Evolutionary conservation across 768 basidiomycete genomes (phyloP).

Genomic region (Dictyophora rubrovolvata): DNA sequence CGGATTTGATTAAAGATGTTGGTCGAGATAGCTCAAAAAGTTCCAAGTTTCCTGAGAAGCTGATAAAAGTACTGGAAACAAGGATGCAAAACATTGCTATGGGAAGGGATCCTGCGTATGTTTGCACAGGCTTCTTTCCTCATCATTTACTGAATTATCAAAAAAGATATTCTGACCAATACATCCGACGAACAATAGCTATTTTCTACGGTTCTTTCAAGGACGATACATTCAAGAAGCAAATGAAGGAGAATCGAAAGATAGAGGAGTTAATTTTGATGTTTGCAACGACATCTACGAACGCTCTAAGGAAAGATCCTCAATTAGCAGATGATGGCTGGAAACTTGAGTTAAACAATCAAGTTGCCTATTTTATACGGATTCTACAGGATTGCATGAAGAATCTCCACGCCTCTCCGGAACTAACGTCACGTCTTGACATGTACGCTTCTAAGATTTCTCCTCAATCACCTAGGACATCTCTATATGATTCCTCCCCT

Average conservation of each 20-base stretch:
- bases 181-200: slow-evolving; percentile 82
- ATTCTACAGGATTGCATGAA: slow-evolving; percentile 74
- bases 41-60: slow-evolving; percentile 89
- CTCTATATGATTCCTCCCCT: slow-evolving; percentile 57
- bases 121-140: slow-evolving; percentile 13
- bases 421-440: slow-evolving; percentile 73
- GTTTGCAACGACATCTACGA: slow-evolving; percentile 87
- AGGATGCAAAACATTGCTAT: slow-evolving; percentile 87
- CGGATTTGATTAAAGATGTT: slow-evolving; percentile 73
- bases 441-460: slow-evolving; percentile 75
- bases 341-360: slow-evolving; percentile 88
- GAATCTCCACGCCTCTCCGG: slow-evolving; percentile 68
- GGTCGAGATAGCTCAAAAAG: slow-evolving; percentile 62
- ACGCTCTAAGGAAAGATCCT: slow-evolving; percentile 82
- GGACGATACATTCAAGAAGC: slow-evolving; percentile 72
- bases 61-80: slow-evolving; percentile 83
- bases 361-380: slow-evolving; percentile 81
- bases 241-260: slow-evolving; percentile 94
- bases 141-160: not conserved
- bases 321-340: slow-evolving; percentile 75
- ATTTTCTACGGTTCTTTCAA: slow-evolving; percentile 88
- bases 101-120: slow-evolving; percentile 84
- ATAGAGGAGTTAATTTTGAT: slow-evolving; percentile 95
- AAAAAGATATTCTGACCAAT: slow-evolving; percentile 76
- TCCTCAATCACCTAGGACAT: slow-evolving; percentile 40